Evolutionary conservation across 176 grass and related monocot genomes (phyloP), one percentile per base, ranked within the genome.

Genomic region (Hordeum vulgare): DNA sequence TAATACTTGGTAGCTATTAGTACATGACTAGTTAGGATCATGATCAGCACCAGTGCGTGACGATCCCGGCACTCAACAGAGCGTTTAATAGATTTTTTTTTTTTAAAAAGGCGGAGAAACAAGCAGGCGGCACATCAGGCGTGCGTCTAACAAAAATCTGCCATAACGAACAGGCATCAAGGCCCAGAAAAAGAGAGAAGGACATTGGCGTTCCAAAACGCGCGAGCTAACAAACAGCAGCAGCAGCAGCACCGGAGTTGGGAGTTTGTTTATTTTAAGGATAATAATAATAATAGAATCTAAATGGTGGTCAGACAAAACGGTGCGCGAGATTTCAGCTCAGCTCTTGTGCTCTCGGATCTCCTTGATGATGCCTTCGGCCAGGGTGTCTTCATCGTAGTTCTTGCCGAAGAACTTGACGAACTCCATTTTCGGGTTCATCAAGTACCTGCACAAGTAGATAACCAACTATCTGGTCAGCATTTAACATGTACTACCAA

Each of bases 361-460:
- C 13, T 81, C 88, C 26, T 85, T 95, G 36, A 95, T 79, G 41
- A 92, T 83, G 27, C 90, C 90, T 81, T 95, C 87, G 40, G 90
- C 29, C 37, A 94, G 90, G 67, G 87, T 56, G 71, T 90, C 82
- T 66, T 29, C 82, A 7, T 92, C 88, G 64, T 95, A 90, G 73
- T 95, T 92, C 75, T 92, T 90, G 15, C 93, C 88, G 35, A 90
- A 95, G 83, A 88, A 90, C 47, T 95, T 92, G 15, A 86, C 85
- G 77, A 91, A 90, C 68, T 91, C 87, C 85, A 80, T 88, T 29
- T 90, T 84, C 54, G 85, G 90, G 63, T 88, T 92, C 87, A 94
- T 94, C 75, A 95, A 65, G 70, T 92, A 92, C 90, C 87, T 90
- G 69, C 58, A 63, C 69, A 83, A 73, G 69, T 71, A 54, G 39